A percentile compares a stretch with the other conserved stretches of the same genome.
phyloP scores from a whole-genome alignment of 139 green algal species.

The Micromonas commoda region DNA sequence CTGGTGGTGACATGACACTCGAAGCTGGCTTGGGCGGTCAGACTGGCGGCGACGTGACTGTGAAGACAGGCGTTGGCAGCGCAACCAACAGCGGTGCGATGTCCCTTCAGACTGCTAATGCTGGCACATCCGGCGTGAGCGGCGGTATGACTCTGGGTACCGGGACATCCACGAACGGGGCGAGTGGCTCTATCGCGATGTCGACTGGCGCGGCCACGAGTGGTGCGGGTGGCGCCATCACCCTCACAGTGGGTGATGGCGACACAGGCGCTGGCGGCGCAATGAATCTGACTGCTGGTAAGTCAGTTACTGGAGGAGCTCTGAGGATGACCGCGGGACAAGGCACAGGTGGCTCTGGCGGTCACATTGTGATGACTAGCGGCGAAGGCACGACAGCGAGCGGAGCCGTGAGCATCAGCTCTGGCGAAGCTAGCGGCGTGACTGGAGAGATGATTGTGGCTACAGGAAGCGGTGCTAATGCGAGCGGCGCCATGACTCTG shows the following conservation, averaged over 20 bases:
- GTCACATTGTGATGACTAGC: neutral
- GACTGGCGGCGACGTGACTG: constrained; percentile 2
- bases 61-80: neutral
- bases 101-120: neutral
- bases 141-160: constrained; percentile 9
- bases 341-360: neutral
- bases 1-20: constrained; percentile 18
- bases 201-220: neutral
- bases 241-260: neutral
- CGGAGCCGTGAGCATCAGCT: neutral
- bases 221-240: neutral
- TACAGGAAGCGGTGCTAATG: too few relatives aligned
- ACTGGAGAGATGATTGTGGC: too few relatives aligned
- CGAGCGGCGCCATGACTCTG: constrained; percentile 7
- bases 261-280: neutral
- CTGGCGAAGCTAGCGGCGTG: neutral
- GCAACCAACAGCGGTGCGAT: neutral
- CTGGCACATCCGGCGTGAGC: neutral
- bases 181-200: neutral
- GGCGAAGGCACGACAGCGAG: neutral
- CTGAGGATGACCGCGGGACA: neutral
- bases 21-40: neutral
- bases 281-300: neutral
- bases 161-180: too few relatives aligned
- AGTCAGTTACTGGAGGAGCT: neutral